These are phyloP conservation scores for Ophiosphaerella herpotricha DNA, from an alignment of 2,329 filamentous ascomycete genomes.

Conservation along the genomic window DNA sequence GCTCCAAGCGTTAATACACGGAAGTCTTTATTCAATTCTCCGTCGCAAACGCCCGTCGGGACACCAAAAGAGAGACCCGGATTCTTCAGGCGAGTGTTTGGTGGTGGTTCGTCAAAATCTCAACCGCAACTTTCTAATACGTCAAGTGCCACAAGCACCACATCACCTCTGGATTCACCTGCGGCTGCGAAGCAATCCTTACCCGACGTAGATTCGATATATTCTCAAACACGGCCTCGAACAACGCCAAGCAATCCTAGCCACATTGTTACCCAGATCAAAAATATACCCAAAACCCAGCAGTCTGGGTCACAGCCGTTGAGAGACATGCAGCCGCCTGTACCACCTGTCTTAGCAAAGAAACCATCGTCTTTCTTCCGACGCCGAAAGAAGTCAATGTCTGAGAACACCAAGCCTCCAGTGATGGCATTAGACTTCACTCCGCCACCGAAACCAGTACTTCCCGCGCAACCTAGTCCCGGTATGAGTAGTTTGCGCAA, in stretches of 20 bases:
- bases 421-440: slow-evolving; percentile 54
- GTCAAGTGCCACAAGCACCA: slow-evolving; percentile 13
- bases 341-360: slow-evolving; percentile 67
- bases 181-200: slow-evolving; percentile 24
- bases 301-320: slow-evolving; percentile 30
- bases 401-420: slow-evolving; percentile 68
- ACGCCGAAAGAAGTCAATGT: slow-evolving; percentile 85
- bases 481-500: slow-evolving; percentile 79
- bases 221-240: slow-evolving; percentile 41
- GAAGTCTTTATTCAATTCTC: slow-evolving; percentile 47
- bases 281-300: slow-evolving; percentile 42
- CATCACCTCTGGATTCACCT: slow-evolving; percentile 18
- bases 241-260: slow-evolving; percentile 48
- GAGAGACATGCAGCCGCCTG: slow-evolving; percentile 27
- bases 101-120: slow-evolving; percentile 64
- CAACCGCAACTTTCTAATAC: slow-evolving; percentile 34
- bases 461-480: slow-evolving; percentile 47
- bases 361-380: slow-evolving; percentile 95
- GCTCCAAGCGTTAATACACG: slow-evolving; percentile 59
- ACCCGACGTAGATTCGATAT: slow-evolving; percentile 34
- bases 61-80: slow-evolving; percentile 69
- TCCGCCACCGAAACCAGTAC: slow-evolving; percentile 28
- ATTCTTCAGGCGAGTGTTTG: slow-evolving; percentile 94
- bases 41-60: slow-evolving; percentile 45
- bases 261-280: slow-evolving; percentile 55